Base-by-base conservation (phyloP, 495 filamentous ascomycete species). In the Penicillium paxilli region DNA sequence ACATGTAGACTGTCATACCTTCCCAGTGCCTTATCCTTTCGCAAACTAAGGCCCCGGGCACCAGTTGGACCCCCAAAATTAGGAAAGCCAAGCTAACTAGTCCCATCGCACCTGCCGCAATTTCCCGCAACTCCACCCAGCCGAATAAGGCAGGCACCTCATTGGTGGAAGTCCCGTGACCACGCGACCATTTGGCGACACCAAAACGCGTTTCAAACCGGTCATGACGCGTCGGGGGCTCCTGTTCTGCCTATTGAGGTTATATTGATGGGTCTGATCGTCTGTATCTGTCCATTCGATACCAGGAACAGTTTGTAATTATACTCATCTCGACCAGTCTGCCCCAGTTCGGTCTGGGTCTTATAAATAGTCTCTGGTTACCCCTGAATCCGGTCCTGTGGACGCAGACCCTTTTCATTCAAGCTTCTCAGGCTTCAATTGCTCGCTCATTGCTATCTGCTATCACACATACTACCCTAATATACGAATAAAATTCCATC, bases 111-210 rank as follows among this genome's bases (percentile, higher is more conserved):
- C 17, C 40, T 23, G 40, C 14, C 40, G 45, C 20, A 44, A 52
- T 47, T 49, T 54, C 47, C 37, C 55, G 40, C 11, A n/a, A n/a
- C 40, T 32, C 26, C 26, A 44, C 51, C 16, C 44, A 10, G 10
- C 1, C 19, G 6, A 0, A 17, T 5, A 26, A 30, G 28, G n/a
- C 38, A 38, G 1, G 35, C 2, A 10, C 46, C 48, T 63, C 23
- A 66, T 63, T 72, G 63, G 61, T 7, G 51, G 5, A 17, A 46
- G 23, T 54, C 70, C 56, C 69, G 72, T 76, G 73, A 76, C 58
- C 40, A 52, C 71, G 73, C 63, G 73, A 47, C 56, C 49, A 70
- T 74, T 73, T 75, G 66, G 73, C 67, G 71, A 71, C 63, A 8
- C 21, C 20, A 65, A 62, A 70, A 71, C 69, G 72, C 72, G 71